Conservation (phyloP, 257 asterid genomes). For the Solanum chmielewskii region DNA sequence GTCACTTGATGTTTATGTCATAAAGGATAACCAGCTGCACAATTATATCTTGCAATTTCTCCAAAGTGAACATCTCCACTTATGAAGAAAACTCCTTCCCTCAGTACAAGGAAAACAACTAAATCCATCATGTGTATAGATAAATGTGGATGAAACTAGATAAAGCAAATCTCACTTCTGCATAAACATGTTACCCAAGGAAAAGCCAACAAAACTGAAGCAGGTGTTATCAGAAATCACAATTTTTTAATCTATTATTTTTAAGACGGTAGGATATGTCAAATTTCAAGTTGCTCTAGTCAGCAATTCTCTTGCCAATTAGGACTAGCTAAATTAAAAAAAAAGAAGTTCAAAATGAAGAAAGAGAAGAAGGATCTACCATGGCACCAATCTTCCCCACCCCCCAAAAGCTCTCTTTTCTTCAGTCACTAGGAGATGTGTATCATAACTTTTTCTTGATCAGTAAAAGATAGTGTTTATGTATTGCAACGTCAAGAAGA, state of each 20-base stretch:
- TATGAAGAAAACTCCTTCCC: constrained; percentile 22
- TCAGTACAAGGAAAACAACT: not conserved
- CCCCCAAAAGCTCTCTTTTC: too few species aligned
- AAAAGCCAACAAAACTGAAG: not conserved
- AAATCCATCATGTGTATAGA: not conserved
- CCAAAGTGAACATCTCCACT: constrained; percentile 6
- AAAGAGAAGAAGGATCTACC: too few species aligned
- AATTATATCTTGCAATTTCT: constrained; percentile 18
- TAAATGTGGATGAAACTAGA: not conserved
- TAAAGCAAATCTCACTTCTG: not conserved
- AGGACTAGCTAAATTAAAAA: too few species aligned
- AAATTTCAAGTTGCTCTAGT: too few species aligned
- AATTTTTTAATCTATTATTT: too few species aligned
- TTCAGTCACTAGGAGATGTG: too few species aligned
- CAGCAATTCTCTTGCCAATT: too few species aligned
- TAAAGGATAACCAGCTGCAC: constrained; percentile 20
- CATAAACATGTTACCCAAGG: not conserved
- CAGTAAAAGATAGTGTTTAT: not conserved
- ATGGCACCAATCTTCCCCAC: too few species aligned
- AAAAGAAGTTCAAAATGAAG: too few species aligned
- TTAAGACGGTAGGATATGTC: too few species aligned
- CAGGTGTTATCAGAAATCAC: not conserved
- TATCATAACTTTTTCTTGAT: too few species aligned
- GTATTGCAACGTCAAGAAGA: not conserved
- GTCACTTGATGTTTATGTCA: constrained; percentile 22